These are phyloP conservation scores for Calonectria pauciramosa DNA, from an alignment of 2,329 filamentous ascomycete species.

Conservation along the genomic window DNA sequence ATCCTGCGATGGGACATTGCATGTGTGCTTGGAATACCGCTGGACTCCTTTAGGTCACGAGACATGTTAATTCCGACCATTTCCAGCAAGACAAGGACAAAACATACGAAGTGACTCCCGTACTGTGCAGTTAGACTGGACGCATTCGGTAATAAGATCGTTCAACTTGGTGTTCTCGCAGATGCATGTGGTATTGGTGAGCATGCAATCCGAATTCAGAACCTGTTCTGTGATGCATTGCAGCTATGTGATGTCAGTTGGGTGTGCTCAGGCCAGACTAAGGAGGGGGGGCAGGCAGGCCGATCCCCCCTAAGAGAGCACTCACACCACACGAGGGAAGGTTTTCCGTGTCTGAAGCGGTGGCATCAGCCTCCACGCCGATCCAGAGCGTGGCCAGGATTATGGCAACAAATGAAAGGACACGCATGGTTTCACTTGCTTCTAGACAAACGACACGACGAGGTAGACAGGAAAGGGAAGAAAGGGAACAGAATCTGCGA, in stretches of 20 bases:
- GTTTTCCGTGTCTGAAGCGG: not conserved
- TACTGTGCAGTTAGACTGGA: conserved; percentile 34
- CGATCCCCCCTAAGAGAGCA: not conserved
- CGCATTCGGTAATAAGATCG: conserved; percentile 34
- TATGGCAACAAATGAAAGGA: conserved; percentile 10
- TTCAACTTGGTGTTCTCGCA: conserved; percentile 41
- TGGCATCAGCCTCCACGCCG: conserved; percentile 28
- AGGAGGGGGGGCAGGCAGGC: not conserved
- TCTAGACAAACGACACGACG: not conserved
- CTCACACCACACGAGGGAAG: conserved; percentile 32
- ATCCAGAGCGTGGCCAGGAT: conserved; percentile 30
- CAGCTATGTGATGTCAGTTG: conserved; percentile 28
- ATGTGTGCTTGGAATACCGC: conserved; percentile 21
- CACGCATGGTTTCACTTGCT: conserved; percentile 28
- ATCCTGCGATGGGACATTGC: conserved; percentile 9
- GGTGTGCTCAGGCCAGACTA: not conserved
- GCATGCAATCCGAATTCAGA: conserved; percentile 25
- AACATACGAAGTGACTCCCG: conserved; percentile 43
- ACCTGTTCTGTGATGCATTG: conserved; percentile 35
- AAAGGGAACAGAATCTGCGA: not conserved
- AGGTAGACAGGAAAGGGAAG: not conserved
- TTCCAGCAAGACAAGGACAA: too few relatives aligned
- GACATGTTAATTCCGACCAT: not conserved
- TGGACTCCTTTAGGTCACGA: not conserved
- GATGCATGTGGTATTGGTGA: conserved; percentile 36